Conservation (phyloP, 2,329 filamentous ascomycete species). For the Penicillium sclerotiorum region DNA sequence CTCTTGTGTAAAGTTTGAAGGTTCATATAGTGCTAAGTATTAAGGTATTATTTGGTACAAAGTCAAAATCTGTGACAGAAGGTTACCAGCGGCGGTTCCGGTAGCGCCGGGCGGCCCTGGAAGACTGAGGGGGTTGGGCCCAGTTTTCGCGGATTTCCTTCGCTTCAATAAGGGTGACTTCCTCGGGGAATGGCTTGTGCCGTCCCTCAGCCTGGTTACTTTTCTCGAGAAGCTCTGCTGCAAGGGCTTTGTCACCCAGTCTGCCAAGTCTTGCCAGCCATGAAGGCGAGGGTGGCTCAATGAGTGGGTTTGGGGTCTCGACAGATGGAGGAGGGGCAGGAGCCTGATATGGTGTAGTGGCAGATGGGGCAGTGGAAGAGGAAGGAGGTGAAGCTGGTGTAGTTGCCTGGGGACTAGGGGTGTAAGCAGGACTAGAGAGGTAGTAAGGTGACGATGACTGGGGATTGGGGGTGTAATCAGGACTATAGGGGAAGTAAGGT, state of each 20-base stretch:
- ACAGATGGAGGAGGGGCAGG: neutral
- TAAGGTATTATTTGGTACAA: neutral
- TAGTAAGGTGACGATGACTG: neutral
- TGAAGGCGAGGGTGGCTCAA: neutral
- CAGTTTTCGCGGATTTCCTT: neutral
- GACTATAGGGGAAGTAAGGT: neutral
- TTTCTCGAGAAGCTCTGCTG: neutral
- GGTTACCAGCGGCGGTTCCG: neutral
- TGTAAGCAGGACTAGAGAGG: neutral
- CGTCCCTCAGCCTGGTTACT: neutral
- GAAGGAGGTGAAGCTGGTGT: neutral
- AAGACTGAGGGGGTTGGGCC: neutral
- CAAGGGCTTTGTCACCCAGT: neutral
- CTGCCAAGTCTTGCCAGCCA: neutral
- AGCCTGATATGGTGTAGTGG: neutral
- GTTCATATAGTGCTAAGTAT: neutral
- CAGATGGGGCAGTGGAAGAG: neutral
- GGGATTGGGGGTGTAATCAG: neutral
- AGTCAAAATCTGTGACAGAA: neutral
- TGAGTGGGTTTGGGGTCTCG: neutral
- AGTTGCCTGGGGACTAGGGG: neutral
- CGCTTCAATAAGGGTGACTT: neutral
- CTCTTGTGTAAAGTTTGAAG: neutral
- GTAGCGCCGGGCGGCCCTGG: neutral
- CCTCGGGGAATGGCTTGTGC: neutral